Base-by-base conservation (phyloP, 2,329 filamentous ascomycete species). In the Sporothrix pallida region DNA sequence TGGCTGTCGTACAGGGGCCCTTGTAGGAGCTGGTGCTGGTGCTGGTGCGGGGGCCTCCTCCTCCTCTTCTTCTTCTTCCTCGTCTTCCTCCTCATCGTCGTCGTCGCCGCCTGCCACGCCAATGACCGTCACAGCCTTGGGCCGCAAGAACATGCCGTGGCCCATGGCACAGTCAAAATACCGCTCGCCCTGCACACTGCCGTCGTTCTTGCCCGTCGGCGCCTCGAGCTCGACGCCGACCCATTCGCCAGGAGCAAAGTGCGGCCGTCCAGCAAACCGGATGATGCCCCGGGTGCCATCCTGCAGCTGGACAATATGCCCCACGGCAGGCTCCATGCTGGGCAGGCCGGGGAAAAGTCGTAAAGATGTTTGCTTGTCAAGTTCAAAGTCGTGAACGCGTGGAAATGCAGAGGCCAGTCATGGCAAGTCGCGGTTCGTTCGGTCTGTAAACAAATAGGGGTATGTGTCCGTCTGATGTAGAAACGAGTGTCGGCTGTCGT, bases 141-240 rank as follows among this genome's bases (percentile, higher is more conserved):
- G 91, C 76, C 93, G 89, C 72, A 98, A 88, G 79, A 99, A 98
- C 89, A 99, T 96, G 80, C 90, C 90, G 76, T 86, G 86, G 56
- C 86, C 93, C 89, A 88, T 91, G 82, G 80, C 87, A 83, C 95
- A 98, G 69, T 95, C 90, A 78, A 97, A 98, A 81, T 98, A 98
- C 23, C 93, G 87, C 80, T 93, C 89, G 75, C 94, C 95, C 81
- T 95, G 89, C 65, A 98, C 93, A 72, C 92, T 92, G 76, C 95
- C 95, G 86, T 98, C 94, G 79, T 98, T 98, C 85, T 98, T 98
- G 46, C 96, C 95, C 23, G 88, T 89, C 71, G 91, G 86, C 65
- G 93, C 92, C 71, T 94, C 90, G 73, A 98, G 88, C 84, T 97
- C 95, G 74, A 98, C 89, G 76, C 95, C 95, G 74, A 98, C 86